Conservation (phyloP, 1,284 basidiomycete species). For the Papiliotrema nemorosa region DNA sequence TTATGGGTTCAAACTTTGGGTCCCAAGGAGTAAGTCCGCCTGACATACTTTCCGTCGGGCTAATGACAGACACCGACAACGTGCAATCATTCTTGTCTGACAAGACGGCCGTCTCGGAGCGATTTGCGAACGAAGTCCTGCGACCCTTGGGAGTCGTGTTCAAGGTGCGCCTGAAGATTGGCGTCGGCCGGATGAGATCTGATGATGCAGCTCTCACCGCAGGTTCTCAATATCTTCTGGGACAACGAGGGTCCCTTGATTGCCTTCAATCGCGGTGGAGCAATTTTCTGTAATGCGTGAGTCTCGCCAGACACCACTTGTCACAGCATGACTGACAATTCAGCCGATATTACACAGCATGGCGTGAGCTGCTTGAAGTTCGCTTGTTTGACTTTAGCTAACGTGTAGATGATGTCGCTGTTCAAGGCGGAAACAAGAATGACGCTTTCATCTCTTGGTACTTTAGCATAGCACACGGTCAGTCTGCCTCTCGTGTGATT, state of each 20-base stretch:
- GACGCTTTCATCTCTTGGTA: constrained; percentile 81
- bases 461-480: constrained; percentile 81
- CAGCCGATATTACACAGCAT: constrained; percentile 73
- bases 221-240: constrained; percentile 81
- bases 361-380: constrained; percentile 61
- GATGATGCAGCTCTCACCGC: constrained; percentile 46
- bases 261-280: constrained; percentile 88
- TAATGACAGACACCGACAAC: not conserved
- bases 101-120: constrained; percentile 34
- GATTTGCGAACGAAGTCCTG: constrained; percentile 66
- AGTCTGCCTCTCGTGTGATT: constrained; percentile 4
- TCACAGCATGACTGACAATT: constrained; percentile 1
- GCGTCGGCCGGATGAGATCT: constrained; percentile 9
- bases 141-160: constrained; percentile 38
- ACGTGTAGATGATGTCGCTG: constrained; percentile 64
- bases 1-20: constrained; percentile 59
- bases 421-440: constrained; percentile 57
- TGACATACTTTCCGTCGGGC: not conserved
- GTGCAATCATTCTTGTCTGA: not conserved
- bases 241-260: constrained; percentile 77
- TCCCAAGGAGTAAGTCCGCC: constrained; percentile 58
- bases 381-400: not conserved
- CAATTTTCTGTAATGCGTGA: constrained; percentile 79
- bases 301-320: constrained; percentile 10
- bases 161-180: constrained; percentile 20